Conservation (phyloP, 805 yeast species). For the Kuraishia hungarica region DNA sequence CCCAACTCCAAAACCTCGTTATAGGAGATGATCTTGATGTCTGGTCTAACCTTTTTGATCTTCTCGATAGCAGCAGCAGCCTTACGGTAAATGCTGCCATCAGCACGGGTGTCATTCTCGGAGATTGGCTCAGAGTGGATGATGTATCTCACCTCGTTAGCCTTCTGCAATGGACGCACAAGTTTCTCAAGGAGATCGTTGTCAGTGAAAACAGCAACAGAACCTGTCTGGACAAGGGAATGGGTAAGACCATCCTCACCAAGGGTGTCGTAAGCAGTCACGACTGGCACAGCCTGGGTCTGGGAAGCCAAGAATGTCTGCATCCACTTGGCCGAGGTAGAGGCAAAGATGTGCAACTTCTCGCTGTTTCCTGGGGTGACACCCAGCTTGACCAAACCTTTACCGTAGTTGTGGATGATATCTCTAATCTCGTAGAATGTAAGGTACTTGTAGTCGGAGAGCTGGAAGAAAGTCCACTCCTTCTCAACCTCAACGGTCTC, state of each 20-base stretch:
- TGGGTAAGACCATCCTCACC: conserved; percentile 86
- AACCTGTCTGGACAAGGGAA: conserved; percentile 75
- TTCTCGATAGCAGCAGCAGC: conserved; percentile 52
- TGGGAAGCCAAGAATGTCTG: conserved; percentile 72
- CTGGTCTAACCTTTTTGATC: conserved; percentile 65
- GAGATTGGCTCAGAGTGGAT: conserved; percentile 62
- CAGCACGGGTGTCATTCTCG: conserved; percentile 52
- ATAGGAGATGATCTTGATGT: conserved; percentile 55
- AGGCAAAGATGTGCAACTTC: conserved; percentile 75
- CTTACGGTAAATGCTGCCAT: conserved; percentile 48
- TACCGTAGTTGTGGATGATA: conserved; percentile 47
- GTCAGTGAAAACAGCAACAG: conserved; percentile 78
- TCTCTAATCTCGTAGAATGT: conserved; percentile 49
- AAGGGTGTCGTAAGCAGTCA: conserved; percentile 92
- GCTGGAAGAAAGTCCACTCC: conserved; percentile 81
- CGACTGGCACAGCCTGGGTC: conserved; percentile 76
- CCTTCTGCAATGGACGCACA: conserved; percentile 61
- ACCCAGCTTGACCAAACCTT: conserved; percentile 73
- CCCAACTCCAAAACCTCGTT: conserved; percentile 66
- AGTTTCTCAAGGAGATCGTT: conserved; percentile 61
- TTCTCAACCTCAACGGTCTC: conserved; percentile 64
- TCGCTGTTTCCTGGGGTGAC: conserved; percentile 50
- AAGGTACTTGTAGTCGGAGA: conserved; percentile 61
- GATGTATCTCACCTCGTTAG: conserved; percentile 53
- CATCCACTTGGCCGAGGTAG: conserved; percentile 89